Conservation (phyloP, 2,329 filamentous ascomycete species). For the Aspergillus nomiae region DNA sequence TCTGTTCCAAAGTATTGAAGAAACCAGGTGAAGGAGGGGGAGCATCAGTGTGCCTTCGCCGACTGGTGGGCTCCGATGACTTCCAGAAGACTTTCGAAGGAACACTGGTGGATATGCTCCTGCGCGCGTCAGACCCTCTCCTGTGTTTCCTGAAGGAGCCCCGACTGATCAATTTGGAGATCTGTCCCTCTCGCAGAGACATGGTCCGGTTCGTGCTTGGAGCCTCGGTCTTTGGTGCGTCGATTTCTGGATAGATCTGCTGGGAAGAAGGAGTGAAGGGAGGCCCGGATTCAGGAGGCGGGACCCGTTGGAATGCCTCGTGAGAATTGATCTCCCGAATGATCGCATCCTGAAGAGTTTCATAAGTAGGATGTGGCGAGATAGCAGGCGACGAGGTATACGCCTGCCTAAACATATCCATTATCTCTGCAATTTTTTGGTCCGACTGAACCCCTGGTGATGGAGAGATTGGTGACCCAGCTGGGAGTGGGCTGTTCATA, state of each 20-base stretch:
- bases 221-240: conserved; percentile 12
- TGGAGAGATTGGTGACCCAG: conserved; percentile 26
- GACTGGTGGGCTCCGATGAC: conserved; percentile 22
- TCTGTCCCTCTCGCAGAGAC: conserved; percentile 34
- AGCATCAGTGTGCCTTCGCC: conserved; percentile 45
- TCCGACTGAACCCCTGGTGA: conserved; percentile 28
- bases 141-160: conserved; percentile 33
- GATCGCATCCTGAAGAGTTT: conserved; percentile 46
- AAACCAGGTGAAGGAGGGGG: conserved; percentile 37
- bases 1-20: conserved; percentile 24
- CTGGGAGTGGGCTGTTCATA: conserved; percentile 43
- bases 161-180: conserved; percentile 34
- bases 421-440: conserved; percentile 42
- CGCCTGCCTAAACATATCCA: conserved; percentile 44
- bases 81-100: conserved; percentile 24
- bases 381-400: conserved; percentile 32
- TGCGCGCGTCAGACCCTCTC: conserved; percentile 28
- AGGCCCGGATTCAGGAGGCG: conserved; percentile 33
- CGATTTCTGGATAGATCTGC: conserved; percentile 21
- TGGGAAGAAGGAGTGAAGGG: conserved; percentile 36
- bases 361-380: conserved; percentile 40
- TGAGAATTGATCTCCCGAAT: conserved; percentile 48
- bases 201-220: conserved; percentile 26
- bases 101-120: conserved; percentile 33
- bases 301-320: conserved; percentile 42